Evolutionary conservation across 768 basidiomycete genomes (phyloP).

Genomic region (Lentinula lateritia): DNA sequence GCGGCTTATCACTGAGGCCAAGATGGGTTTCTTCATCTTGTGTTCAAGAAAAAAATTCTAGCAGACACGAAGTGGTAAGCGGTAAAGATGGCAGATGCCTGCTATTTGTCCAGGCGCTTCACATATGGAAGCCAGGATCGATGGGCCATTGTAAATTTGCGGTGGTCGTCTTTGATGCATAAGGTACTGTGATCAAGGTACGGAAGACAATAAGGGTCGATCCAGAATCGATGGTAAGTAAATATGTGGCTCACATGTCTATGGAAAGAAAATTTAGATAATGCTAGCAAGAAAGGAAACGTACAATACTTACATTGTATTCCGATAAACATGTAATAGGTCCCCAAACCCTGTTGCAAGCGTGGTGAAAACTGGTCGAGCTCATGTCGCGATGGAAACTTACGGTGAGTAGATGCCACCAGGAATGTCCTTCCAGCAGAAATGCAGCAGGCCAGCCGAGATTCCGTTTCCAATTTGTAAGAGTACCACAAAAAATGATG

Average conservation of each 20-base stretch:
- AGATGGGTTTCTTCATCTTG: background rate
- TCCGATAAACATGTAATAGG: slow-evolving; percentile 47
- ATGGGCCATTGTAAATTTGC: slow-evolving; percentile 39
- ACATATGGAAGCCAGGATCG: slow-evolving; percentile 45
- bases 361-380: background rate
- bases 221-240: slow-evolving; percentile 11
- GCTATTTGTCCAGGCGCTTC: slow-evolving; percentile 24
- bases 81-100: background rate
- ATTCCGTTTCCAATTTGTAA: slow-evolving; percentile 50
- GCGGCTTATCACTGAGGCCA: background rate
- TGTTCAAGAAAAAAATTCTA: background rate
- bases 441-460: slow-evolving; percentile 66
- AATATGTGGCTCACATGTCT: slow-evolving; percentile 36
- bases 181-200: slow-evolving; percentile 35
- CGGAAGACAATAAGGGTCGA: slow-evolving; percentile 8
- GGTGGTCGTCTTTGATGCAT: slow-evolving; percentile 54
- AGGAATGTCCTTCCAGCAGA: slow-evolving; percentile 66
- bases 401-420: slow-evolving; percentile 72
- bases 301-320: slow-evolving; percentile 38
- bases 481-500: slow-evolving; percentile 61
- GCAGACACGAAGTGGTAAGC: background rate
- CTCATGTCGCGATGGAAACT: slow-evolving; percentile 12
- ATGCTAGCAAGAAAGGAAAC: background rate
- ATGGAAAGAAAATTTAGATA: background rate
- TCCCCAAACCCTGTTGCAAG: slow-evolving; percentile 36